Percentiles rank a stretch among this genome's conserved stretches.
These are phyloP conservation scores for Begonia loranthoides DNA, from an alignment of 306 rosid genomes.

Conservation along the genomic window DNA sequence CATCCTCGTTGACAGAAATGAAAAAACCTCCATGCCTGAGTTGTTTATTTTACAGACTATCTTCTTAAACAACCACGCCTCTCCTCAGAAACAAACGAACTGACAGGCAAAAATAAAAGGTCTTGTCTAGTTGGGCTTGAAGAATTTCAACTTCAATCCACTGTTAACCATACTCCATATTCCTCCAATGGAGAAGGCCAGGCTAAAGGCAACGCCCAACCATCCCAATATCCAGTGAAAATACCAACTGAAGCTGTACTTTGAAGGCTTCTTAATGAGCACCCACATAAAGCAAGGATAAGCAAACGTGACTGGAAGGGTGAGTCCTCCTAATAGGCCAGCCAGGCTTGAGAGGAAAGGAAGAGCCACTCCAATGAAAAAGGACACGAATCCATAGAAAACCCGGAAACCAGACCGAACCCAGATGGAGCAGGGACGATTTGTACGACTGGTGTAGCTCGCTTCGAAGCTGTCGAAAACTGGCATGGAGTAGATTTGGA, in stretches of 20 bases:
- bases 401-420: constrained; percentile 90
- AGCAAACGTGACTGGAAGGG: constrained; percentile 96
- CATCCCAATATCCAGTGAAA: constrained; percentile 89
- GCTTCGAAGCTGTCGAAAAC: constrained; percentile 98
- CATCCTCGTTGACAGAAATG: too few species aligned
- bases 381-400: constrained; percentile 61
- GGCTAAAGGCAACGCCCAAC: constrained; percentile 80
- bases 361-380: constrained; percentile 96
- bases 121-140: constrained; percentile 57
- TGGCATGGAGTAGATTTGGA: constrained; percentile 97
- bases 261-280: constrained; percentile 78
- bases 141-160: constrained; percentile 89
- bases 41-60: too few species aligned
- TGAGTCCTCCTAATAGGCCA: constrained; percentile 90
- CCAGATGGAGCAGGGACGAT: constrained; percentile 96
- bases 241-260: constrained; percentile 89
- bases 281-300: constrained; percentile 99
- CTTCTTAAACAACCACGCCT: too few species aligned
- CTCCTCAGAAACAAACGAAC: too few species aligned
- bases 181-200: constrained; percentile 92
- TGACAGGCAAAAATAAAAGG: too few species aligned
- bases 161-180: constrained; percentile 93
- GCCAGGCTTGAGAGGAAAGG: constrained; percentile 98
- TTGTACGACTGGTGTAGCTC: constrained; percentile 88
- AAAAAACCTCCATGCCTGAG: too few species aligned